These are phyloP conservation scores for Ceratonia siliqua DNA, from an alignment of 306 rosid genomes.

Conservation along the genomic window DNA sequence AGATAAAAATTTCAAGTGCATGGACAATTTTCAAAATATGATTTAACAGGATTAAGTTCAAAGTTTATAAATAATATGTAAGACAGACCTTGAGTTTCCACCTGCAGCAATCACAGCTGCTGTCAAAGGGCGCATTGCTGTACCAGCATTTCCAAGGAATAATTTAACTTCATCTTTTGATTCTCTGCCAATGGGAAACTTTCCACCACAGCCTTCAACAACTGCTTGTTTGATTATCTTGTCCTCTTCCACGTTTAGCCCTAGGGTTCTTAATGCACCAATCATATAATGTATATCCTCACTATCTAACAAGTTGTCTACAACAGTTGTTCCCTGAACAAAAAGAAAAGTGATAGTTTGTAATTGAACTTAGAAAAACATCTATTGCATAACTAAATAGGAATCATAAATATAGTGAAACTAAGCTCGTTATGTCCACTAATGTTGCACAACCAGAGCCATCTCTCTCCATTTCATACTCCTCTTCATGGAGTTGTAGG, in stretches of 20 bases:
- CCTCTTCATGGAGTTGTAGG: background rate
- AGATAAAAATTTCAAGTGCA: background rate
- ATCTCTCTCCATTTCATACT: background rate
- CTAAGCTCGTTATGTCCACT: background rate
- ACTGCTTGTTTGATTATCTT: slow-evolving; percentile 66
- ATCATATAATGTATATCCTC: slow-evolving; percentile 97
- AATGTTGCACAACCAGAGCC: background rate
- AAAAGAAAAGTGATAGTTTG: slow-evolving; percentile 12
- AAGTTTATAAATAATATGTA: slow-evolving; percentile 1
- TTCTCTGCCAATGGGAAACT: slow-evolving; percentile 65
- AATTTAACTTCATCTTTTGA: slow-evolving; percentile 74
- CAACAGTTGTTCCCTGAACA: slow-evolving; percentile 90
- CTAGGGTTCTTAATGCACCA: slow-evolving; percentile 83
- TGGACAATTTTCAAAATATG: background rate
- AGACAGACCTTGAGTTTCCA: slow-evolving; percentile 78
- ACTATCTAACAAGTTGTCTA: slow-evolving; percentile 88
- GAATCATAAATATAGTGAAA: background rate
- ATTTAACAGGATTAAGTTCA: background rate
- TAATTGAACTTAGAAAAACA: background rate
- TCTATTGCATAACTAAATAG: background rate
- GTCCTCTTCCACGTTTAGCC: slow-evolving; percentile 81
- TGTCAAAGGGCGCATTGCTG: slow-evolving; percentile 98
- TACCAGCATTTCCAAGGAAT: slow-evolving; percentile 99
- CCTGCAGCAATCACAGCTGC: slow-evolving; percentile 97
- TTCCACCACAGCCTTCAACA: slow-evolving; percentile 94